These are phyloP conservation scores for Mrakia hoshinonis DNA, from an alignment of 768 basidiomycete species.

Conservation along the genomic window DNA sequence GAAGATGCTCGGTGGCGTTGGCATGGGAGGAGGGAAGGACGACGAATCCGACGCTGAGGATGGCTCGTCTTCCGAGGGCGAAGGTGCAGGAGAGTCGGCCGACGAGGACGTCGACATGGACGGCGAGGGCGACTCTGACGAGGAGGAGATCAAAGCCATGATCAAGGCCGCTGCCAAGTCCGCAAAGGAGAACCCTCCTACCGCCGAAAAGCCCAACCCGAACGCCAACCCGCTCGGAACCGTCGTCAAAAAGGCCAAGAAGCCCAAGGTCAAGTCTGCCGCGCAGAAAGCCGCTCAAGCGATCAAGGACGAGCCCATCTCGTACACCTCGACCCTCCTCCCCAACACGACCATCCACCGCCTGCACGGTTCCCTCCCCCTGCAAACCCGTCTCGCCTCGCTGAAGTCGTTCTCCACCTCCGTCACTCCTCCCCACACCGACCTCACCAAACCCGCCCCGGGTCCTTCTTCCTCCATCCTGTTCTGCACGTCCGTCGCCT, in stretches of 20 bases:
- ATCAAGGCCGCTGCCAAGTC: constrained; percentile 1
- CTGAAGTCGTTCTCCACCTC: constrained; percentile 60
- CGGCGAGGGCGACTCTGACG: constrained; percentile 1
- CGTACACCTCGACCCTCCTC: constrained; percentile 62
- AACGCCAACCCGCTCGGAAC: constrained; percentile 7
- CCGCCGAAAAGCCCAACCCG: constrained; percentile 3
- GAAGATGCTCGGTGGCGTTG: constrained; percentile 63
- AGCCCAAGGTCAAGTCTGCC: constrained; percentile 36
- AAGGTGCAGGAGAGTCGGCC: constrained; percentile 29
- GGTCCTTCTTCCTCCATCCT: constrained; percentile 57
- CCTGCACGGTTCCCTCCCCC: constrained; percentile 85
- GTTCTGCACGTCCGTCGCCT: constrained; percentile 92
- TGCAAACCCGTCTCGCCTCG: constrained; percentile 66
- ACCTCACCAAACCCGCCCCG: constrained; percentile 33
- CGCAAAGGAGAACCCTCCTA: not conserved
- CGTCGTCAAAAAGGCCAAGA: constrained; percentile 33
- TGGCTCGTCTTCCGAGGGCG: constrained; percentile 31
- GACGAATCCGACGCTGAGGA: constrained; percentile 32
- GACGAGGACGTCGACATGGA: constrained; percentile 33
- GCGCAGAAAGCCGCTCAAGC: constrained; percentile 29
- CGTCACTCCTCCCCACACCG: constrained; percentile 28
- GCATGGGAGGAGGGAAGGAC: constrained; percentile 50
- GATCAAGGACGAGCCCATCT: constrained; percentile 44
- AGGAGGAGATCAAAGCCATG: constrained; percentile 15
- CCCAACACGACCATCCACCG: constrained; percentile 75